Evolutionary conservation across 164 flowering plant species (phyloP).

Genomic region (Magnolia officinalis): DNA sequence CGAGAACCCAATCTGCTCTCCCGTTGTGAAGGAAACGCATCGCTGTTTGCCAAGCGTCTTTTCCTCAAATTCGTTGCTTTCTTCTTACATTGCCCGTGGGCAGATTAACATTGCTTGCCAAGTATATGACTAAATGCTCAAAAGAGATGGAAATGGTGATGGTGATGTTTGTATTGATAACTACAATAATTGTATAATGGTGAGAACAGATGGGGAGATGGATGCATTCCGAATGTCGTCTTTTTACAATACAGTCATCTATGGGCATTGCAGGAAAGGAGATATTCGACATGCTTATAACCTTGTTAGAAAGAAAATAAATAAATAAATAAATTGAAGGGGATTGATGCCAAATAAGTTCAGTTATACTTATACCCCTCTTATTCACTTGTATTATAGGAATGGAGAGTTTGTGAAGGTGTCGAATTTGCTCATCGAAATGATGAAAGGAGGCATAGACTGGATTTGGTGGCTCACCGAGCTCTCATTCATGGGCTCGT

Average conservation of each 20-base stretch:
- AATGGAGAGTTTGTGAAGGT: slow-evolving; percentile 41
- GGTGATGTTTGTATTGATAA: slow-evolving; percentile 37
- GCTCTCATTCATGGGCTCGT: slow-evolving; percentile 73
- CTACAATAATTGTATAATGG: slow-evolving; percentile 60
- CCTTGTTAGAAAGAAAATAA: slow-evolving; percentile 53
- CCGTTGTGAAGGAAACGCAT: slow-evolving; percentile 14
- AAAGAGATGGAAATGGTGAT: slow-evolving; percentile 31
- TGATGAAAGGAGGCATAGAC: slow-evolving; percentile 55
- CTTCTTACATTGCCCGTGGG: slow-evolving; percentile 34
- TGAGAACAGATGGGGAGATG: slow-evolving; percentile 61
- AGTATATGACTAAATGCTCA: background rate
- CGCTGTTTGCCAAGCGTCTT: slow-evolving; percentile 40
- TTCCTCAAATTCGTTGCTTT: slow-evolving; percentile 63
- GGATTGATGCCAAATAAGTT: slow-evolving; percentile 52
- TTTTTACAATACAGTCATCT: slow-evolving; percentile 69
- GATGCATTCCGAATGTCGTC: slow-evolving; percentile 66
- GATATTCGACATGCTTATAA: slow-evolving; percentile 36
- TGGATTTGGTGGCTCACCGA: slow-evolving; percentile 64
- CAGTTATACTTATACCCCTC: slow-evolving; percentile 73
- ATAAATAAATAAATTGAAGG: slow-evolving; percentile 26
- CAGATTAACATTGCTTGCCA: slow-evolving; percentile 30
- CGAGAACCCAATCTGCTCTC: background rate
- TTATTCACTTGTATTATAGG: slow-evolving; percentile 46
- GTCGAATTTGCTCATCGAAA: slow-evolving; percentile 44
- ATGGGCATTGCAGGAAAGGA: slow-evolving; percentile 71